phyloP scores from a whole-genome alignment of 2,329 filamentous ascomycete species.

The Stagonosporopsis chrysanthemi region DNA sequence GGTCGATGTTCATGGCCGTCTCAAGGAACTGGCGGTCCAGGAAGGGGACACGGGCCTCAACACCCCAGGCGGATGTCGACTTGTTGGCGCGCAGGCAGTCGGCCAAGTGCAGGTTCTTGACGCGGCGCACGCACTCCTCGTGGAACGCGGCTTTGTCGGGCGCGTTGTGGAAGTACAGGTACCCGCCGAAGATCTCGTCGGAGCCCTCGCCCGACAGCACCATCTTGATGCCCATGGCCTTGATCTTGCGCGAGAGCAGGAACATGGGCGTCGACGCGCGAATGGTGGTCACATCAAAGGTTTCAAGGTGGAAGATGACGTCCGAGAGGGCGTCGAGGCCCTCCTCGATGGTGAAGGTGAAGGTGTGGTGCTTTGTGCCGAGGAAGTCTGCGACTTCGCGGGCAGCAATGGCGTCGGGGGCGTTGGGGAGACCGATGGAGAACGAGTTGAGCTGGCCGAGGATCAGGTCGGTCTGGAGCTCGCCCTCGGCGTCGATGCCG shows the following conservation, averaged over 20 bases:
- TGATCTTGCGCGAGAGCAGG: constrained; percentile 96
- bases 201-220: constrained; percentile 95
- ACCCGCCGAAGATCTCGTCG: constrained; percentile 98
- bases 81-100: constrained; percentile 99
- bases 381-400: constrained; percentile 95
- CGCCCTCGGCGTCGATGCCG: constrained; percentile 91
- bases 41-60: constrained; percentile 97
- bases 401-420: constrained; percentile 91
- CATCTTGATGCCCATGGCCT: constrained; percentile 99
- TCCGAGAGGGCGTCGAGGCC: constrained; percentile 95
- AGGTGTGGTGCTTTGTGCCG: constrained; percentile 96
- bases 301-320: constrained; percentile 97
- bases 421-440: constrained; percentile 93
- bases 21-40: constrained; percentile 97
- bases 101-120: constrained; percentile 96
- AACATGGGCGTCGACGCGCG: constrained; percentile 99
- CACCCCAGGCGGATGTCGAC: constrained; percentile 96
- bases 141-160: constrained; percentile 94
- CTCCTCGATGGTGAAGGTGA: constrained; percentile 98
- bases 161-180: constrained; percentile 97
- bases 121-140: constrained; percentile 88
- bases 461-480: constrained; percentile 87
- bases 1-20: constrained; percentile 91
- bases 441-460: constrained; percentile 97
- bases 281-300: constrained; percentile 98